Evolutionary conservation across 176 grass and related monocot species (phyloP).

Genomic region (Oryza brachyantha): DNA sequence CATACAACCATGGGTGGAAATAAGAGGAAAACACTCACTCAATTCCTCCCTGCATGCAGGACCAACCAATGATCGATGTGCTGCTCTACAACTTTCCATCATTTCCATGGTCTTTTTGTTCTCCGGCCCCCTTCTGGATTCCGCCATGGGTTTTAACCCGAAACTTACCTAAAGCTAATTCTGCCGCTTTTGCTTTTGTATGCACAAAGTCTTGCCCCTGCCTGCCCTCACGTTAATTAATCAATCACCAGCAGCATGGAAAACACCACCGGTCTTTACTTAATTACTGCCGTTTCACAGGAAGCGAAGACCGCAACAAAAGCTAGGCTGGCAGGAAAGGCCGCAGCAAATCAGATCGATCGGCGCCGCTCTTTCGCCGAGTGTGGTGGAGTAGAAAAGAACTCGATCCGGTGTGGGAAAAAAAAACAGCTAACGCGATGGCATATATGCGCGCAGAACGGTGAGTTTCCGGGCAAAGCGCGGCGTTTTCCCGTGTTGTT

Average conservation of each 20-base stretch:
- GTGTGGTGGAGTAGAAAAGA: neutral
- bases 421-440: neutral
- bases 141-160: neutral
- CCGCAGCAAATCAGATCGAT: too few species aligned
- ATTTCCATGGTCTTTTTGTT: neutral
- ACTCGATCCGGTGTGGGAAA: too few species aligned
- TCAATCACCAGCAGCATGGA: neutral
- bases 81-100: neutral
- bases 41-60: neutral
- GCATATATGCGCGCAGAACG: neutral
- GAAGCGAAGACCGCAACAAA: neutral
- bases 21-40: neutral
- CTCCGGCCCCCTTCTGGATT: neutral
- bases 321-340: neutral
- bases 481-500: neutral
- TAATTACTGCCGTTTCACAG: neutral
- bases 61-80: slow-evolving; percentile 2
- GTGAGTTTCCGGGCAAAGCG: neutral
- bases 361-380: too few species aligned
- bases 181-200: neutral
- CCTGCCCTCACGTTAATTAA: neutral
- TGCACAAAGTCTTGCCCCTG: neutral
- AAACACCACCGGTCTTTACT: neutral
- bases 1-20: neutral
- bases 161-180: neutral